Conservation (phyloP, 805 yeast genomes). For the Pichia scutulata region DNA sequence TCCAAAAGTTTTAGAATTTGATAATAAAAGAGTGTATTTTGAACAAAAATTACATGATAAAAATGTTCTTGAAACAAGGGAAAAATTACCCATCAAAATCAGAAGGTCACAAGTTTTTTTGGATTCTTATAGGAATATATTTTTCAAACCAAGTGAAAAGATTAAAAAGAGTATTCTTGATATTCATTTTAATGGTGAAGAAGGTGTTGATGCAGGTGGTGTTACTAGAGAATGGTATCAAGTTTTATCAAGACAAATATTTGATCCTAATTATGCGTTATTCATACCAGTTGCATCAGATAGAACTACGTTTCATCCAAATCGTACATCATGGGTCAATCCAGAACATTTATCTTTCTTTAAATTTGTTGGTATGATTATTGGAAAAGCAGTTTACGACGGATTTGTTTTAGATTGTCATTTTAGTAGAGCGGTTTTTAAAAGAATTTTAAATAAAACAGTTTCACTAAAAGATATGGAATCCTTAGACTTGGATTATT, state of each 20-base stretch:
- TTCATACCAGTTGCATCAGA: conserved; percentile 89
- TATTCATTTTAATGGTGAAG: conserved; percentile 83
- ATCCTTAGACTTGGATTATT: conserved; percentile 83
- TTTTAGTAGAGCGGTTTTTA: conserved; percentile 91
- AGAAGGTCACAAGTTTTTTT: conserved; percentile 86
- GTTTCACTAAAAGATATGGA: conserved; percentile 93
- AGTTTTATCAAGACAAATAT: conserved; percentile 87
- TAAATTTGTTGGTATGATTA: conserved; percentile 87
- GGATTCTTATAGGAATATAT: conserved; percentile 79
- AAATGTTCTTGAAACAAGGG: conserved; percentile 30
- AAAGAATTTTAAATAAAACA: conserved; percentile 67
- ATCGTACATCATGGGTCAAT: conserved; percentile 82
- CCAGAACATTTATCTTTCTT: conserved; percentile 91
- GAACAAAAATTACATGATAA: conserved; percentile 60
- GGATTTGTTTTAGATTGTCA: conserved; percentile 85
- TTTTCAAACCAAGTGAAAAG: conserved; percentile 69
- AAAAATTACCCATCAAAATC: conserved; percentile 56
- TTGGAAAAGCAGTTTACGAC: conserved; percentile 91
- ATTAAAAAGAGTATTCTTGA: conserved; percentile 67
- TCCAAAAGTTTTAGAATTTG: conserved; percentile 87
- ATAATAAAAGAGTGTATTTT: conserved; percentile 83
- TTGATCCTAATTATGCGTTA: conserved; percentile 89
- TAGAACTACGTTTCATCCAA: conserved; percentile 91
- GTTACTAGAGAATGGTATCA: conserved; percentile 97
- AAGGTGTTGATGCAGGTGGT: conserved; percentile 98